Base-by-base conservation (phyloP, 2,329 filamentous ascomycete species). In the Pseudogymnoascus sp. region DNA sequence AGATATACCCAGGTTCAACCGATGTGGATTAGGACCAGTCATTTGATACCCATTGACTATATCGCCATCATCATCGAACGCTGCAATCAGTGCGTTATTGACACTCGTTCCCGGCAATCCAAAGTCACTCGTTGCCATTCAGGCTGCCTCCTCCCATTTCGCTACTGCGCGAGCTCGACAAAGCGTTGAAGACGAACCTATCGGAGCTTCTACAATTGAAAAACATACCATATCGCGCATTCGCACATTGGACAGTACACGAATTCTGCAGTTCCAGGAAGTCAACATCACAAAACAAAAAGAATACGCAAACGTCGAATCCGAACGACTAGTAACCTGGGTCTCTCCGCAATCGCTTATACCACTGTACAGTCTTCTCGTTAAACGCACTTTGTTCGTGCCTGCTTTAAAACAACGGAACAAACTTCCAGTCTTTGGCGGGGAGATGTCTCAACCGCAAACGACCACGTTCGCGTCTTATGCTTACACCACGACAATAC, bases 391-490 rank as follows among this genome's bases (percentile, higher is more conserved):
- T 26, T 50, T n/a, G 17, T 50, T 54, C 26, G n/a, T 54, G 47
- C 47, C 44, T 33, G 29, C 44, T 54, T 7, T 54, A 54, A 9
- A 54, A 54, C 17, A 54, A 54, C 15, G 44, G 41, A 54, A n/a
- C n/a, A 33, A 8, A 54, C 26, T 54, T 54, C 44, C 44, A 17
- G 44, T 54, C 44, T 54, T 54, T 54, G 17, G 44, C 44, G 44
- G 44, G 57, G 57, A 59, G 57, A 39, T 59, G 57, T 59, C 24
- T 40, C 57, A 59, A 59, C 57, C 33, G 36, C 57, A 39, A 31
- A 6, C 57, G 33, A 39, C 57, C 57, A 13, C 33, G 17, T 59
- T 39, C 57, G 11, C 36, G 33, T 39, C 57, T 8, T 54, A 5
- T 54, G 47, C 57, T 15, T 40, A 59, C 36, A 10, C 57, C 33